Base-by-base conservation (phyloP, 108 stramenopile genomes). In the Fragilariopsis cylindrus region DNA sequence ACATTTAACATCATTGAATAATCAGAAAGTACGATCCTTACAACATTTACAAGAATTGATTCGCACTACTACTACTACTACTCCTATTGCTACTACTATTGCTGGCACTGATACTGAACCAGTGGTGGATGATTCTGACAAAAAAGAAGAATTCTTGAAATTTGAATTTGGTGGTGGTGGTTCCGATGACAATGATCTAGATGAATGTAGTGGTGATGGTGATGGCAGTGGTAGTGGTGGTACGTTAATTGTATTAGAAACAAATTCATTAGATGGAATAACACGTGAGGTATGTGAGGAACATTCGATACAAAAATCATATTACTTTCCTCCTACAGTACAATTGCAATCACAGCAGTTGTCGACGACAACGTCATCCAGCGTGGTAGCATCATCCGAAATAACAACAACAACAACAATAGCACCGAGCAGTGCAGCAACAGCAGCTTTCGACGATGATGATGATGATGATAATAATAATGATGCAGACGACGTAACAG, bases 111-210 rank as follows among this genome's bases (percentile, higher is more conserved):
- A 63, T 42, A n/a, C 43, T n/a, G 62, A 63, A 45, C 6, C 58
- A 54, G 40, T 40, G 19, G 30, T 0, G 18, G 62, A 2, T 1
- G 30, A 30, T 30, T 30, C 1, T 30, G 71, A 83, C 18, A 74
- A 69, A 52, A 48, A 80, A 16, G 80, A 70, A 12, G 79, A 68
- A 21, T 86, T 78, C 43, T 73, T 86, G 68, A 70, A 68, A 39
- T 81, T 86, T 50, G 82, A 84, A 64, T 86, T 86, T 69, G 80
- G 85, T 58, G 67, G 43, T n/a, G 40, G n/a, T 30, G 30, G 85
- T 58, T 71, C 62, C 42, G 40, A 41, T 30, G 30, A 30, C 2
- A 30, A n/a, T 52, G 12, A 52, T 52, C 50, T 2, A 52, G 50
- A 30, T 13, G 13, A 19, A 19, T 19, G 19, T 19, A 19, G 0